phyloP scores from a whole-genome alignment of 441 rosid genomes.

The Cnidoscolus chayamansa region DNA sequence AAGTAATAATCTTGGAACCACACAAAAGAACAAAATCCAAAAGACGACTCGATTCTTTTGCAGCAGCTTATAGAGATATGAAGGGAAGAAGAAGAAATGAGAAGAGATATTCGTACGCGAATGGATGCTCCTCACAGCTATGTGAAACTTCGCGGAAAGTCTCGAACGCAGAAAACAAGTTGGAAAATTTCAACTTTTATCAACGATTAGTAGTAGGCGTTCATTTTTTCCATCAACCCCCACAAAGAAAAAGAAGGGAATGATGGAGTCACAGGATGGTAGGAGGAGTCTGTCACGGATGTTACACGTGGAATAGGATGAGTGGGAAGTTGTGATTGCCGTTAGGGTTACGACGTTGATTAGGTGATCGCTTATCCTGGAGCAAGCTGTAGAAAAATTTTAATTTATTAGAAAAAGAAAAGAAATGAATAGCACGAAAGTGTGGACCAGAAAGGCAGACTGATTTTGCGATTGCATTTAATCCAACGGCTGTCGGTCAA shows the following conservation, averaged over 20 bases:
- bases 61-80: not conserved
- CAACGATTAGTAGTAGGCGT: not conserved
- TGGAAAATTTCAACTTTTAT: slow-evolving; percentile 10
- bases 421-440: not conserved
- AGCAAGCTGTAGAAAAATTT: not conserved
- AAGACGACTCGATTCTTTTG: not conserved
- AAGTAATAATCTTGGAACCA: not conserved
- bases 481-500: slow-evolving; percentile 17
- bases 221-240: not conserved
- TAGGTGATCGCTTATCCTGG: not conserved
- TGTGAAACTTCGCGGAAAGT: slow-evolving; percentile 24
- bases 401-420: not conserved
- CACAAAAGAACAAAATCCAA: not conserved
- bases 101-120: slow-evolving; percentile 29
- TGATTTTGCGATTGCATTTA: not conserved
- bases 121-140: not conserved
- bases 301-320: slow-evolving; percentile 25
- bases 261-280: slow-evolving; percentile 29
- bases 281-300: slow-evolving; percentile 22
- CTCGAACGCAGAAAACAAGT: slow-evolving; percentile 11
- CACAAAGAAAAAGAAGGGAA: not conserved
- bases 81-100: not conserved
- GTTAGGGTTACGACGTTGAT: not conserved
- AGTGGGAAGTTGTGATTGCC: slow-evolving; percentile 11
- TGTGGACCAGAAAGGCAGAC: not conserved